phyloP scores from a whole-genome alignment of 257 asterid species.

The Solanum neorickii region DNA sequence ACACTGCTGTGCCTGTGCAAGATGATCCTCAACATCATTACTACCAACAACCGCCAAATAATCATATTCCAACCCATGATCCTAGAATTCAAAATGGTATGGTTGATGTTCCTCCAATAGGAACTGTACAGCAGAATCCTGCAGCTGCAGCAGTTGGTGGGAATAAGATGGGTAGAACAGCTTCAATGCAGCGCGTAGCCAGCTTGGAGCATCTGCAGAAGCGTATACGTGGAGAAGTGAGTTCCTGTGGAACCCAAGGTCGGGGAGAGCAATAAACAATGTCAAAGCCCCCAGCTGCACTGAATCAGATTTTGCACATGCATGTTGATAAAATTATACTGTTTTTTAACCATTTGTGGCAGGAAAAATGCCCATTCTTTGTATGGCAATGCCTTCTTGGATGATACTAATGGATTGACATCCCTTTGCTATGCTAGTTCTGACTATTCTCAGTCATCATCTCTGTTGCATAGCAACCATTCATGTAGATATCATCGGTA shows the following conservation, averaged over 20 bases:
- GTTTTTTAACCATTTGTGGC: background rate
- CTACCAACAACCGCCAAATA: slow-evolving; percentile 31
- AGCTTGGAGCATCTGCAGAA: slow-evolving; percentile 93
- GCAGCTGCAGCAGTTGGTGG: slow-evolving; percentile 16
- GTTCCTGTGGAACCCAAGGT: slow-evolving; percentile 26
- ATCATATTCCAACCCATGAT: slow-evolving; percentile 22
- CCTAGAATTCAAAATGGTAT: slow-evolving; percentile 30
- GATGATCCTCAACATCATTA: slow-evolving; percentile 42
- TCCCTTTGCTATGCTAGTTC: background rate
- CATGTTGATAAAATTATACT: background rate
- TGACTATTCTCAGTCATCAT: background rate
- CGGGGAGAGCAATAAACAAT: slow-evolving; percentile 6
- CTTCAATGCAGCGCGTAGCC: slow-evolving; percentile 78
- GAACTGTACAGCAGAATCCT: slow-evolving; percentile 18
- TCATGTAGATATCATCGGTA: background rate
- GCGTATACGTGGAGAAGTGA: slow-evolving; percentile 54
- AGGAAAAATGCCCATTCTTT: background rate
- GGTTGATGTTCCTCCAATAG: slow-evolving; percentile 25
- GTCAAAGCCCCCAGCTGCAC: background rate
- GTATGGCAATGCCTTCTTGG: background rate
- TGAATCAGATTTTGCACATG: background rate
- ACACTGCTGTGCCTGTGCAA: slow-evolving; percentile 58
- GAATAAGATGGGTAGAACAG: slow-evolving; percentile 42
- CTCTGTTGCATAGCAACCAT: background rate
- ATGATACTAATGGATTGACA: background rate